Evolutionary conservation across 495 filamentous ascomycete species (phyloP).

Genomic region (Hypoxylon intermedium): DNA sequence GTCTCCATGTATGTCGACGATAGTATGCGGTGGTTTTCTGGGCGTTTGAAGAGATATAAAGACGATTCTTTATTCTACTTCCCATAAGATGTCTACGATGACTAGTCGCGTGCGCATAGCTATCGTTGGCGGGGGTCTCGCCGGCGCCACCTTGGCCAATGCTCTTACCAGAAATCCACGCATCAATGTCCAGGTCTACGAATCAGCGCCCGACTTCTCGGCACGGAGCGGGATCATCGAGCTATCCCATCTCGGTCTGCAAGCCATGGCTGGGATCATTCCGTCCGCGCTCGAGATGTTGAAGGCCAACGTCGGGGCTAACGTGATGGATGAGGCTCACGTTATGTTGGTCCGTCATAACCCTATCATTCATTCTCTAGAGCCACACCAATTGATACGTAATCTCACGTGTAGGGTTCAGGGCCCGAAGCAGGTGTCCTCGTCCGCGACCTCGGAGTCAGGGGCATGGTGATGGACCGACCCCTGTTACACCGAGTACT

Average conservation of each 20-base stretch:
- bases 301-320: conserved; percentile 21
- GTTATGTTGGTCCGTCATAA: conserved; percentile 16
- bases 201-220: conserved; percentile 40
- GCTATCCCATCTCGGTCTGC: conserved; percentile 13
- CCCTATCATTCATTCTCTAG: too few species aligned
- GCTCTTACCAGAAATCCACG: conserved; percentile 29
- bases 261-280: conserved; percentile 22
- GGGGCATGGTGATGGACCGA: conserved; percentile 16
- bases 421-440: conserved; percentile 19
- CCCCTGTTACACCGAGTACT: conserved; percentile 16
- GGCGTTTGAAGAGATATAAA: too few species aligned
- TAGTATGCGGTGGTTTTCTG: too few species aligned
- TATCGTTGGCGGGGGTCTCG: conserved; percentile 43
- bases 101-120: conserved; percentile 6
- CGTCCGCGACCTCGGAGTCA: conserved; percentile 10
- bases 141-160: conserved; percentile 30
- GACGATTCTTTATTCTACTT: too few species aligned
- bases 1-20: too few species aligned
- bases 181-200: conserved; percentile 39
- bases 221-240: conserved; percentile 38
- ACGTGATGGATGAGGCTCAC: conserved; percentile 5
- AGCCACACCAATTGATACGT: conserved; percentile 7
- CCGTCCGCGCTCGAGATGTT: conserved; percentile 14
- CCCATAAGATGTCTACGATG: conserved; percentile 9
- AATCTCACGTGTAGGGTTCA: conserved; percentile 23